Percentiles rank a stretch among this genome's conserved stretches.
Evolutionary conservation across 2,329 filamentous ascomycete genomes (phyloP).

Genomic region (Penicillium sp.): DNA sequence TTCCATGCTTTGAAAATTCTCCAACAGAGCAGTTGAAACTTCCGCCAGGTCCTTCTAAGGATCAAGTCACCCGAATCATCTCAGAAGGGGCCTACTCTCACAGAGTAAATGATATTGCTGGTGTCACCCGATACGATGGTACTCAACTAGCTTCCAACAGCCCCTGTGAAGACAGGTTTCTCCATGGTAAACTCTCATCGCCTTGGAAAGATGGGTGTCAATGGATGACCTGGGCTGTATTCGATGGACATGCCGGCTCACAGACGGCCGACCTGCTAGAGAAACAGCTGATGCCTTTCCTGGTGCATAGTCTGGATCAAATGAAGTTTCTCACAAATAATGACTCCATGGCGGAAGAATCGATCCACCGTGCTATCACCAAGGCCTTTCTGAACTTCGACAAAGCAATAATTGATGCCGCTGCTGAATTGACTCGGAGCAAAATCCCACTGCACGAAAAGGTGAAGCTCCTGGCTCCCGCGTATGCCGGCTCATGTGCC

Average conservation of each 20-base stretch:
- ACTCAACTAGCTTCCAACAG: conserved; percentile 41
- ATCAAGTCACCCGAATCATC: conserved; percentile 27
- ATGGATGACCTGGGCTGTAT: conserved; percentile 45
- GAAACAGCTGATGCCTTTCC: conserved; percentile 27
- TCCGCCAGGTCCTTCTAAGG: conserved; percentile 19
- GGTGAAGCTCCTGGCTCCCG: conserved; percentile 28
- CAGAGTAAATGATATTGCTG: conserved; percentile 19
- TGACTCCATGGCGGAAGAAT: conserved; percentile 8
- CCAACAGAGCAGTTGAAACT: conserved; percentile 13
- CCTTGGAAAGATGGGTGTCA: conserved; percentile 25
- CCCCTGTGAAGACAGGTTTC: conserved; percentile 38
- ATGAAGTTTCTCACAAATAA: conserved; percentile 10
- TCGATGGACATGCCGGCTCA: conserved; percentile 44
- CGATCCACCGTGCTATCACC: conserved; percentile 27
- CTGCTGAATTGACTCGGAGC: conserved; percentile 18
- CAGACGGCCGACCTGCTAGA: conserved; percentile 32
- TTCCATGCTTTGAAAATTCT: conserved; percentile 20
- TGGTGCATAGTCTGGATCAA: conserved; percentile 22
- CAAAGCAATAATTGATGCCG: conserved; percentile 30
- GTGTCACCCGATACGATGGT: conserved; percentile 31
- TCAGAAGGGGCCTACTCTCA: conserved; percentile 29
- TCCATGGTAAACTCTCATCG: conserved; percentile 30
- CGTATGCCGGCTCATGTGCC: conserved; percentile 64
- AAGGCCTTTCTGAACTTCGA: conserved; percentile 31
- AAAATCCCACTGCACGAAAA: conserved; percentile 26